These are phyloP conservation scores for Lipomyces mesembrius DNA, from an alignment of 805 yeast genomes.

Conservation along the genomic window DNA sequence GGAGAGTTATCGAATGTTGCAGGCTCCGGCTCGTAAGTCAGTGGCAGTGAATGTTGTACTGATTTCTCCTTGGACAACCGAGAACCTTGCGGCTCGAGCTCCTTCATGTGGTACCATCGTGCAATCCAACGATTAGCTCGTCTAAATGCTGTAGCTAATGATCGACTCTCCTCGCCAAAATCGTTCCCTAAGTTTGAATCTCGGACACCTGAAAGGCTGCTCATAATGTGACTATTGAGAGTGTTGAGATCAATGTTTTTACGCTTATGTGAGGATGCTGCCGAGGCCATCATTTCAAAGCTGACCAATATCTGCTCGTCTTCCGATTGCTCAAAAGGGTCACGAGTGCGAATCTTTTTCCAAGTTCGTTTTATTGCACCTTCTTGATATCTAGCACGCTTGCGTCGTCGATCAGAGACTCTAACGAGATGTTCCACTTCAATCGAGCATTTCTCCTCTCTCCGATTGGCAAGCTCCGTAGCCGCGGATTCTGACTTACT, in stretches of 20 bases:
- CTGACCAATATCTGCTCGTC: slow-evolving; percentile 39
- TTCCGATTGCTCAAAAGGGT: slow-evolving; percentile 47
- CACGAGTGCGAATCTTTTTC: slow-evolving; percentile 42
- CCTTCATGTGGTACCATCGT: slow-evolving; percentile 37
- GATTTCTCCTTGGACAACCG: background rate
- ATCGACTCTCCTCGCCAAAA: slow-evolving; percentile 42
- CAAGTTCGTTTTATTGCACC: slow-evolving; percentile 43
- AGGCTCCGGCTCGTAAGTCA: background rate
- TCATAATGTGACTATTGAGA: slow-evolving; percentile 28
- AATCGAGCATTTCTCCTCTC: slow-evolving; percentile 31
- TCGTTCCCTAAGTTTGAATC: slow-evolving; percentile 36
- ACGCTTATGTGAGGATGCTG: slow-evolving; percentile 35
- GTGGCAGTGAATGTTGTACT: background rate
- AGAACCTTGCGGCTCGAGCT: background rate
- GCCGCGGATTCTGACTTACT: slow-evolving; percentile 27
- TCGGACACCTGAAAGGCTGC: slow-evolving; percentile 24
- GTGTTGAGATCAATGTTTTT: slow-evolving; percentile 29
- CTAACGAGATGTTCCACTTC: slow-evolving; percentile 40
- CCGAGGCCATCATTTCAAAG: slow-evolving; percentile 38
- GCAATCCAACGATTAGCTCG: slow-evolving; percentile 41
- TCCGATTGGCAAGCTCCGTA: slow-evolving; percentile 18
- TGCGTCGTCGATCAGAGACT: slow-evolving; percentile 37
- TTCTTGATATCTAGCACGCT: slow-evolving; percentile 34
- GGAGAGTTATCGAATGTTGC: background rate
- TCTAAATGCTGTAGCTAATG: slow-evolving; percentile 39